Percentiles rank a stretch among this genome's conserved stretches.
These are phyloP conservation scores for Dactylis glomerata DNA, from an alignment of 176 grass and related monocot species.

Conservation along the genomic window DNA sequence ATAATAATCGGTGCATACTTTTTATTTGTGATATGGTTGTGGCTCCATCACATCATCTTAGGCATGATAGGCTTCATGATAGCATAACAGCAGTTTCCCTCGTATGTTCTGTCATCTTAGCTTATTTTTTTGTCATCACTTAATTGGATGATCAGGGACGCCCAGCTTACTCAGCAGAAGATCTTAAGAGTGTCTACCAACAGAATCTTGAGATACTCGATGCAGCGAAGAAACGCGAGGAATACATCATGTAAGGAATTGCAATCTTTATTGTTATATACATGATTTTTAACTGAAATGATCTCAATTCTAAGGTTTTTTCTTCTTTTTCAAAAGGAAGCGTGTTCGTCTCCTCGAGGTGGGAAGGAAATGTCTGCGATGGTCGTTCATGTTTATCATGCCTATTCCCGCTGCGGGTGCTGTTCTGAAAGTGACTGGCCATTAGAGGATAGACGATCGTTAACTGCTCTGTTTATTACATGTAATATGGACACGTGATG, in stretches of 20 bases:
- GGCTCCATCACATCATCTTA: neutral
- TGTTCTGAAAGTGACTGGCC: too few relatives aligned
- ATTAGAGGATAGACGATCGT: too few relatives aligned
- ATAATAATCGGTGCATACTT: neutral
- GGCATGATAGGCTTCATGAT: neutral
- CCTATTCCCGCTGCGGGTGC: too few relatives aligned
- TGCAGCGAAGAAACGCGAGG: neutral
- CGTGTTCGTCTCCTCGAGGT: too few relatives aligned
- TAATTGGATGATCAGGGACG: neutral
- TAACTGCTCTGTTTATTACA: too few relatives aligned
- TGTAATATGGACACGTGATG: too few relatives aligned
- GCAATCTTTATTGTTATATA: neutral
- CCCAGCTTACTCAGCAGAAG: neutral
- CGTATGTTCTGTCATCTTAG: too few relatives aligned
- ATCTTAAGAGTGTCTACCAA: neutral
- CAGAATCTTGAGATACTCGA: neutral
- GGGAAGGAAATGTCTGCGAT: too few relatives aligned
- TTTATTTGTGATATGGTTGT: neutral
- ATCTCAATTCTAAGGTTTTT: too few relatives aligned
- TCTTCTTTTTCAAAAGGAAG: too few relatives aligned
- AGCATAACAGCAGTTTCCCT: neutral
- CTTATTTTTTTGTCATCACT: neutral
- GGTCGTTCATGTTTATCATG: too few relatives aligned
- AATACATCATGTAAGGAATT: neutral
- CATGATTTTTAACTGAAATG: neutral